These are phyloP conservation scores for Pezicula neosporulosa DNA, from an alignment of 2,329 filamentous ascomycete genomes.

Conservation along the genomic window DNA sequence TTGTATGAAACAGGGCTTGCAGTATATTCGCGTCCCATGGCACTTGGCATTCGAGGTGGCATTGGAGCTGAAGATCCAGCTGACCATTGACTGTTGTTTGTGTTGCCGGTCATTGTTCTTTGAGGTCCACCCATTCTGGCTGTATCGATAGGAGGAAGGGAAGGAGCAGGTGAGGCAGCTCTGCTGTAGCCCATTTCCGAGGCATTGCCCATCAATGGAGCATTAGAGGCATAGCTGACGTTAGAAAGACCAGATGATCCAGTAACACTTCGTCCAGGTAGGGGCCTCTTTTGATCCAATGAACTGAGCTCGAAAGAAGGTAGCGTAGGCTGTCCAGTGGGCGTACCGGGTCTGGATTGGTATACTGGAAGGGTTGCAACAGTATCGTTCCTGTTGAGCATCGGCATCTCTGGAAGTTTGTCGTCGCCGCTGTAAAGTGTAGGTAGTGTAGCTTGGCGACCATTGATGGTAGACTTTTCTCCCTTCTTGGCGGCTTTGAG, in stretches of 20 bases:
- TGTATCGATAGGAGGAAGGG: conserved; percentile 20
- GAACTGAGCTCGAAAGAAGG: conserved; percentile 47
- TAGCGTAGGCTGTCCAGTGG: conserved; percentile 35
- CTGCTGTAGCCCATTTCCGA: conserved; percentile 53
- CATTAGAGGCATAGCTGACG: conserved; percentile 60
- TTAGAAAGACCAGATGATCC: conserved; percentile 48
- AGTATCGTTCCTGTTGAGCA: conserved; percentile 56
- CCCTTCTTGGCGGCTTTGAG: conserved; percentile 48
- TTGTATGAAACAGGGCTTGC: conserved; percentile 24
- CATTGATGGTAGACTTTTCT: conserved; percentile 41
- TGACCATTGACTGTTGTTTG: conserved; percentile 20
- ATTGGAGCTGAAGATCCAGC: conserved; percentile 11
- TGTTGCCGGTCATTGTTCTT: conserved; percentile 22
- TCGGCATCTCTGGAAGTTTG: conserved; percentile 55
- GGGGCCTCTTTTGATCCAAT: conserved; percentile 48
- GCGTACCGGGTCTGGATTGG: conserved; percentile 54
- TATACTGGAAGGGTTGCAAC: conserved; percentile 60
- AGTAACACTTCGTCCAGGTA: conserved; percentile 47
- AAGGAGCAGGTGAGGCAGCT: conserved; percentile 21
- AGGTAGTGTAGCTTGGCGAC: conserved; percentile 66
- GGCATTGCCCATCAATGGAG: conserved; percentile 57
- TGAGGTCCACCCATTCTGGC: conserved; percentile 16
- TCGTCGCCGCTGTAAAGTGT: conserved; percentile 49
- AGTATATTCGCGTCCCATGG: conserved; percentile 24
- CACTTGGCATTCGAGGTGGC: conserved; percentile 24